phyloP scores from a whole-genome alignment of 768 basidiomycete genomes.

The Cubamyces sp. region DNA sequence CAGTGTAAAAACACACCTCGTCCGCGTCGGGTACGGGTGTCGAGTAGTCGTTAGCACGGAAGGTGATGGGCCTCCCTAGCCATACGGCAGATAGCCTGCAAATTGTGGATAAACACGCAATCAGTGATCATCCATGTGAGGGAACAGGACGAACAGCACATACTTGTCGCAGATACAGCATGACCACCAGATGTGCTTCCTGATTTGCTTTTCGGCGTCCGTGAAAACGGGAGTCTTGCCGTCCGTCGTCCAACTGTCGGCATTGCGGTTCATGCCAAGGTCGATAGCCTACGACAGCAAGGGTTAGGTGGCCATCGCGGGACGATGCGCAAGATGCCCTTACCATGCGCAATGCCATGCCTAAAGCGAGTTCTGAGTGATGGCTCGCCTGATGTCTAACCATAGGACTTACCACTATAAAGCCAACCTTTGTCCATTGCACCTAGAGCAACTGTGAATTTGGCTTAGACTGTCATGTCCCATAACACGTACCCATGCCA shows the following conservation, averaged over 20 bases:
- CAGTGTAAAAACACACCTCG: conserved; percentile 41
- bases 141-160: conserved; percentile 23
- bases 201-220: conserved; percentile 62
- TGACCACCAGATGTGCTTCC: conserved; percentile 82
- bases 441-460: conserved; percentile 33
- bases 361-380: conserved; percentile 7
- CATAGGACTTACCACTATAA: conserved; percentile 54
- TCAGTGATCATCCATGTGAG: too few species aligned
- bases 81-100: conserved; percentile 71
- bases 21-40: conserved; percentile 51
- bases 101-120: background rate
- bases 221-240: conserved; percentile 64
- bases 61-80: conserved; percentile 53
- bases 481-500: conserved; percentile 62
- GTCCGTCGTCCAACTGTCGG: conserved; percentile 68
- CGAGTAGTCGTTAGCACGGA: conserved; percentile 29
- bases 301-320: background rate
- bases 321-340: conserved; percentile 14
- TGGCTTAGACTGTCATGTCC: background rate
- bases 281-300: conserved; percentile 63
- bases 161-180: conserved; percentile 75
- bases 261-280: conserved; percentile 78
- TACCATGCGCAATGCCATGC: conserved; percentile 77
- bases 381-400: background rate
- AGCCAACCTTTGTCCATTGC: conserved; percentile 88